phyloP scores from a whole-genome alignment of 2,329 filamentous ascomycete genomes.

The Hansfordia pulvinata region DNA sequence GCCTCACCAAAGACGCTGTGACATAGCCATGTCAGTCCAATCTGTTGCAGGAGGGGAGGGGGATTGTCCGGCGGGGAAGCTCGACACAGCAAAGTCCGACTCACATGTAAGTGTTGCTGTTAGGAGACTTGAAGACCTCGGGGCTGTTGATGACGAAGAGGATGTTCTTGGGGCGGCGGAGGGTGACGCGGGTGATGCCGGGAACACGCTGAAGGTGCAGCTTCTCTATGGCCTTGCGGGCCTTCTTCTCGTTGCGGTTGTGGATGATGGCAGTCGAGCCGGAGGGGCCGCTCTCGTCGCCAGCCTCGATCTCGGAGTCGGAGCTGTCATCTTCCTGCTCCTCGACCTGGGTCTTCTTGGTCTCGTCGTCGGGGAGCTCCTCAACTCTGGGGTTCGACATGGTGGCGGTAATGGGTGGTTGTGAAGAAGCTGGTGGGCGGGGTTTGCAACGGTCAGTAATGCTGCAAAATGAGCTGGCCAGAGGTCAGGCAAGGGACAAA shows the following conservation, averaged over 20 bases:
- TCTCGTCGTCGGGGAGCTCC: conserved; percentile 87
- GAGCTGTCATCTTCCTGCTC: conserved; percentile 56
- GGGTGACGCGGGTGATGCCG: conserved; percentile 95
- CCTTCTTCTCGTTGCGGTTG: conserved; percentile 99
- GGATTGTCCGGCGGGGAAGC: conserved; percentile 5
- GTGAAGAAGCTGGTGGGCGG: too few species aligned
- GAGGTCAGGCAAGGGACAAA: too few species aligned
- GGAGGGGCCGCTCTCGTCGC: conserved; percentile 52
- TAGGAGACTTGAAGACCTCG: conserved; percentile 98
- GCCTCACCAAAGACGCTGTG: conserved; percentile 95
- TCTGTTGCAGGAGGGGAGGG: background rate
- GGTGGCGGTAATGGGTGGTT: conserved; percentile 30
- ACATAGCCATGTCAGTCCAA: conserved; percentile 1
- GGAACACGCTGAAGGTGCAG: conserved; percentile 90
- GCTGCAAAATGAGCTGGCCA: too few species aligned
- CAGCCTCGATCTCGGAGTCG: conserved; percentile 66
- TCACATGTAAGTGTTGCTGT: conserved; percentile 99
- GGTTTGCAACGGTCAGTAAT: too few species aligned
- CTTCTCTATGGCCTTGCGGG: conserved; percentile 97
- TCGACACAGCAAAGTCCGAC: conserved; percentile 18
- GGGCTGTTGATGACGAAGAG: conserved; percentile 99
- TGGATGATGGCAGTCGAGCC: conserved; percentile 85
- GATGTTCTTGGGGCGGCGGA: conserved; percentile 98
- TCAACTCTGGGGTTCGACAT: conserved; percentile 98
- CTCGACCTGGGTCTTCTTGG: conserved; percentile 66